phyloP scores from a whole-genome alignment of 305 asterid species.

The Stenogyne calaminthoides region DNA sequence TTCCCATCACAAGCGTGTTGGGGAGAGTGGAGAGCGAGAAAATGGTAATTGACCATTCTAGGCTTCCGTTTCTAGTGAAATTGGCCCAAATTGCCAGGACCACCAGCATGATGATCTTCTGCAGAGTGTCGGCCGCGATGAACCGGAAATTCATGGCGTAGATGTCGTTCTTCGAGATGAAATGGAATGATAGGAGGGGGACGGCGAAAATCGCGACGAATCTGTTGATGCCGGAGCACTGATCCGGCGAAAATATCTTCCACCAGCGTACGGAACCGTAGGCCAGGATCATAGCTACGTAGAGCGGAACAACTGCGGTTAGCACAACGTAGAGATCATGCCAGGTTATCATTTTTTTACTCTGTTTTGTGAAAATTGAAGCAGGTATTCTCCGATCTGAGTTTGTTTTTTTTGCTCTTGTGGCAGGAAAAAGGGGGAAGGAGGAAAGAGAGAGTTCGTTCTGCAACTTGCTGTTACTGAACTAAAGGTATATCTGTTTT shows the following conservation, averaged over 20 bases:
- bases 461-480: slow-evolving; percentile 41
- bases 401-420: background rate
- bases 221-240: slow-evolving; percentile 90
- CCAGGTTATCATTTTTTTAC: slow-evolving; percentile 60
- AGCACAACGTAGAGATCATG: slow-evolving; percentile 87
- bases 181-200: slow-evolving; percentile 82
- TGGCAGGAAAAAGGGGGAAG: slow-evolving; percentile 6
- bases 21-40: slow-evolving; percentile 84
- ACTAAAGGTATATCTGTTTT: slow-evolving; percentile 40
- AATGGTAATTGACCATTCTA: slow-evolving; percentile 86
- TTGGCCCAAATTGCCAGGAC: slow-evolving; percentile 75
- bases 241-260: slow-evolving; percentile 88
- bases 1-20: slow-evolving; percentile 87
- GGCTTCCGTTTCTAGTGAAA: slow-evolving; percentile 64
- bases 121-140: slow-evolving; percentile 84
- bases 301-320: slow-evolving; percentile 81
- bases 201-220: slow-evolving; percentile 92
- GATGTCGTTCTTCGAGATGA: slow-evolving; percentile 71
- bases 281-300: slow-evolving; percentile 88
- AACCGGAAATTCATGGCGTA: slow-evolving; percentile 81
- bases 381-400: background rate
- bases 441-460: background rate
- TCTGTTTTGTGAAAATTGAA: background rate
- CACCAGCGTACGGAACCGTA: slow-evolving; percentile 96
- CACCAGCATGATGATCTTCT: slow-evolving; percentile 74